Evolutionary conservation across 2,329 filamentous ascomycete genomes (phyloP).

Genomic region (Teratosphaeria zuluensis): DNA sequence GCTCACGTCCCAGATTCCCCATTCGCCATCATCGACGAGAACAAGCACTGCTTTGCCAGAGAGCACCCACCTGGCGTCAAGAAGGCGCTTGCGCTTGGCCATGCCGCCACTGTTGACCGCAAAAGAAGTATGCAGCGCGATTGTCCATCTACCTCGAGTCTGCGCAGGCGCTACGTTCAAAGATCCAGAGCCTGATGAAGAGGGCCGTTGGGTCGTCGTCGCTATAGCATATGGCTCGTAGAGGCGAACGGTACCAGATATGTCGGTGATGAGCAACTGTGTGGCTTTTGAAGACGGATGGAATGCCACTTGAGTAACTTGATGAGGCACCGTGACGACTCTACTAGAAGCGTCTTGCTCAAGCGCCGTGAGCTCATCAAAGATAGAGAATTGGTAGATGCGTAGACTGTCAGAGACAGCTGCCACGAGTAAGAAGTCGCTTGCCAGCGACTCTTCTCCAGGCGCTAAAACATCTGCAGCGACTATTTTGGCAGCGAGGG

Average conservation of each 20-base stretch:
- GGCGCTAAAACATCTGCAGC: not conserved
- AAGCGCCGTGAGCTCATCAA: conserved; percentile 9
- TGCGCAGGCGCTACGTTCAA: not conserved
- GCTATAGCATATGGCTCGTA: conserved; percentile 42
- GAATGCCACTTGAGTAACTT: conserved; percentile 12
- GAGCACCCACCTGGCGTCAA: conserved; percentile 40
- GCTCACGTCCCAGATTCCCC: conserved; percentile 42
- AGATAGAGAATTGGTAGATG: conserved; percentile 16
- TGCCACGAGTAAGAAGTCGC: conserved; percentile 8
- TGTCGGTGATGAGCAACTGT: conserved; percentile 45
- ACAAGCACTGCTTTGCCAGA: conserved; percentile 38
- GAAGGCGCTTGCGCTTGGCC: conserved; percentile 36
- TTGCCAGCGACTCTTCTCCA: not conserved
- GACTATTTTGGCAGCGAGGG: conserved; percentile 6
- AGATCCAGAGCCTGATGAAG: not conserved
- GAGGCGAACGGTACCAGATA: conserved; percentile 46
- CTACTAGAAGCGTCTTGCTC: conserved; percentile 4
- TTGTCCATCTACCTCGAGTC: conserved; percentile 19
- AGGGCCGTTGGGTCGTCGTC: conserved; percentile 10
- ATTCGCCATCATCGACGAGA: conserved; percentile 41
- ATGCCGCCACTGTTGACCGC: conserved; percentile 15
- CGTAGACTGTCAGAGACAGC: conserved; percentile 9
- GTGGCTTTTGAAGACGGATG: conserved; percentile 16
- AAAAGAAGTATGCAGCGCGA: conserved; percentile 20
- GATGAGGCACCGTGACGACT: conserved; percentile 9